Conservation (phyloP, 2,329 filamentous ascomycete genomes). For the Aspergillus aculeatinus region DNA sequence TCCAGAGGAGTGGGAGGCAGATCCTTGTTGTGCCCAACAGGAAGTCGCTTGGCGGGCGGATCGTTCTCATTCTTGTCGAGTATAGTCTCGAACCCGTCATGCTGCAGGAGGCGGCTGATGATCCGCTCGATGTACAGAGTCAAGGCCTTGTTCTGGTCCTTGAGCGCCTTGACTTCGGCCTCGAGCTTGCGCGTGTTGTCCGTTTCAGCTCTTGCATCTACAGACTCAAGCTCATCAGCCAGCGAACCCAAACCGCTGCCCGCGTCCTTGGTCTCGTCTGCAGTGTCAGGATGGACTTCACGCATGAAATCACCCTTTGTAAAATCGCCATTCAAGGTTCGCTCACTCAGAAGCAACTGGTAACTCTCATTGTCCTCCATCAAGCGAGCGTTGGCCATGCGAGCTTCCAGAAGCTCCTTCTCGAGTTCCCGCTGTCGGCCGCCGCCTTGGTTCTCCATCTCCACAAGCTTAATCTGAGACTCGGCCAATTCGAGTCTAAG, state of each 20-base stretch:
- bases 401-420: constrained; percentile 81
- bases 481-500: constrained; percentile 90
- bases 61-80: constrained; percentile 71
- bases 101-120: constrained; percentile 88
- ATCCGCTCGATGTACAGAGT: constrained; percentile 99
- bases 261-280: constrained; percentile 47
- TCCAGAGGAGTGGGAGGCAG: constrained; percentile 69
- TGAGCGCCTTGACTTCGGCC: constrained; percentile 72
- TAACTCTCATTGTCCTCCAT: constrained; percentile 99
- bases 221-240: constrained; percentile 83
- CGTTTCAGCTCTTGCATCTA: constrained; percentile 60
- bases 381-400: constrained; percentile 90
- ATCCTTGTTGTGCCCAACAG: constrained; percentile 66
- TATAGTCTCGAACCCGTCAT: constrained; percentile 93
- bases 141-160: constrained; percentile 95
- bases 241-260: constrained; percentile 55
- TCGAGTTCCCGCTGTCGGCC: constrained; percentile 88
- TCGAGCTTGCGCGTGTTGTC: constrained; percentile 69
- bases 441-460: constrained; percentile 89
- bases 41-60: constrained; percentile 31
- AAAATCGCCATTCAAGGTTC: constrained; percentile 93
- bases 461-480: constrained; percentile 90
- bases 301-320: constrained; percentile 76
- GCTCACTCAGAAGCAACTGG: constrained; percentile 89
- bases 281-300: constrained; percentile 39